These are phyloP conservation scores for Akanthomyces dipterigenus DNA, from an alignment of 2,329 filamentous ascomycete genomes.

Conservation along the genomic window DNA sequence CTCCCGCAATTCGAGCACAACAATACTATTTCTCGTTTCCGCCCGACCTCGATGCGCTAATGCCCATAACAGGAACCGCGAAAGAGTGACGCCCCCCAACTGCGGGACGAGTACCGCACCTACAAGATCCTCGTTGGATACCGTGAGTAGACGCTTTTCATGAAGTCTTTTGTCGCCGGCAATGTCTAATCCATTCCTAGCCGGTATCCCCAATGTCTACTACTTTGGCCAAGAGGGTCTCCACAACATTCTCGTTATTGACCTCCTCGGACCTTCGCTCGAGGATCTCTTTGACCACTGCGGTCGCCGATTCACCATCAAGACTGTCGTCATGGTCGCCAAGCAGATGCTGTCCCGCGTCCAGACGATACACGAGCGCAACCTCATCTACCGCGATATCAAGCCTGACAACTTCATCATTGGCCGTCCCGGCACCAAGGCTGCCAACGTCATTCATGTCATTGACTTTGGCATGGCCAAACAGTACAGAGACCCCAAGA, in stretches of 20 bases:
- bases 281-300: slow-evolving; percentile 98
- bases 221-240: slow-evolving; percentile 98
- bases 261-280: slow-evolving; percentile 87
- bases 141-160: slow-evolving; percentile 56
- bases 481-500: slow-evolving; percentile 97
- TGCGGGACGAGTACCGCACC: slow-evolving; percentile 96
- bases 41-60: neutral
- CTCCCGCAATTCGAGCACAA: neutral
- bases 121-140: slow-evolving; percentile 99
- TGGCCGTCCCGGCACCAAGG: slow-evolving; percentile 82
- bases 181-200: slow-evolving; percentile 39
- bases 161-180: slow-evolving; percentile 23
- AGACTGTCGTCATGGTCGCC: slow-evolving; percentile 98
- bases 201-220: slow-evolving; percentile 98
- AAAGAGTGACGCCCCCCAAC: slow-evolving; percentile 95
- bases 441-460: slow-evolving; percentile 96
- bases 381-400: slow-evolving; percentile 97
- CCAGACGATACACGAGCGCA: slow-evolving; percentile 94
- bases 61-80: slow-evolving; percentile 71
- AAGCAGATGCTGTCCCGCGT: slow-evolving; percentile 98
- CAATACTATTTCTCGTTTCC: neutral
- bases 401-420: slow-evolving; percentile 99
- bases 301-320: slow-evolving; percentile 88
- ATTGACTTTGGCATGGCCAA: slow-evolving; percentile 99
- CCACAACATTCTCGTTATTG: slow-evolving; percentile 97